These are phyloP conservation scores for Marasmius oreades DNA, from an alignment of 1,284 basidiomycete species.

Conservation along the genomic window DNA sequence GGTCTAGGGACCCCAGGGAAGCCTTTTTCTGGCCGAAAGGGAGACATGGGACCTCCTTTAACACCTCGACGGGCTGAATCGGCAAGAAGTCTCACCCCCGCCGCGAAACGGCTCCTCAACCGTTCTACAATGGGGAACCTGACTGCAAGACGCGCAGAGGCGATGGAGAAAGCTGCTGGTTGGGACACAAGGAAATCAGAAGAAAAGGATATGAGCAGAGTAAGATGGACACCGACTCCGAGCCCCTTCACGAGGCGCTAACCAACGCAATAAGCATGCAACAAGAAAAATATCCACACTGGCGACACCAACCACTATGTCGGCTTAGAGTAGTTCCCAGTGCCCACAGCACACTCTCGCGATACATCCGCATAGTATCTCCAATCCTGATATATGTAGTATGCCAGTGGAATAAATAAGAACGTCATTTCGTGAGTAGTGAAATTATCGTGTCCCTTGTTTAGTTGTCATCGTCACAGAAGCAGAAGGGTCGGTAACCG, in stretches of 20 bases:
- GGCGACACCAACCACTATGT: too few species aligned
- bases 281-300: too few species aligned
- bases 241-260: constrained; percentile 26
- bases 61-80: constrained; percentile 63
- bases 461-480: too few species aligned
- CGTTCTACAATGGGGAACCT: constrained; percentile 61
- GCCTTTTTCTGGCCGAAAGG: constrained; percentile 35
- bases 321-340: too few species aligned
- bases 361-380: too few species aligned
- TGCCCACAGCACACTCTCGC: too few species aligned
- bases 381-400: too few species aligned
- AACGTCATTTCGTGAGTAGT: too few species aligned
- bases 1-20: constrained; percentile 33
- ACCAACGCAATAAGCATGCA: too few species aligned
- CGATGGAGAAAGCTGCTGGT: constrained; percentile 57
- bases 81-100: constrained; percentile 75
- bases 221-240: constrained; percentile 83
- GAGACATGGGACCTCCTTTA: constrained; percentile 71
- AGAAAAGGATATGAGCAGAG: constrained; percentile 57
- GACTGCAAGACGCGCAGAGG: constrained; percentile 61
- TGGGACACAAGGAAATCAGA: constrained; percentile 53
- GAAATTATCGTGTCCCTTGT: too few species aligned
- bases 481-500: too few species aligned
- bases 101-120: constrained; percentile 71
- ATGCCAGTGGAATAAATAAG: too few species aligned